Percentiles rank a stretch among this genome's conserved stretches.
Conservation (phyloP, 164 flowering plant species). For the Stephania cephalantha region DNA sequence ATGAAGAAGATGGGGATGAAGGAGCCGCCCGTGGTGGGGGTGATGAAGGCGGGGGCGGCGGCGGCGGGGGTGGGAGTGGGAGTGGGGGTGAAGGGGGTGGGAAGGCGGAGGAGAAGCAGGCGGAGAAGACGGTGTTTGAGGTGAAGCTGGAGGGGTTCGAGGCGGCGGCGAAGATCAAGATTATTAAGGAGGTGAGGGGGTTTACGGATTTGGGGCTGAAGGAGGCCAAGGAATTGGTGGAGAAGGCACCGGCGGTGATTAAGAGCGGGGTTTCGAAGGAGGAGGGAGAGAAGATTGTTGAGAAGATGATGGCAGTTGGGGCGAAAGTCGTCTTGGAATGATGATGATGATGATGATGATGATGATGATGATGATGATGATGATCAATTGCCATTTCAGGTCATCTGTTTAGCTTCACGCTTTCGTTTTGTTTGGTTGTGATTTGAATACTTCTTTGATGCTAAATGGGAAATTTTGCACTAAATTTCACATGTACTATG, state of each 20-base stretch:
- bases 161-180: constrained; percentile 64
- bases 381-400: background rate
- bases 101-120: constrained; percentile 47
- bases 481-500: background rate
- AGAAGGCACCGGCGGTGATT: constrained; percentile 65
- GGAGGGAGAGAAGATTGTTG: constrained; percentile 64
- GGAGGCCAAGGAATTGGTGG: constrained; percentile 85
- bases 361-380: constrained; percentile 16
- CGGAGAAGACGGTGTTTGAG: constrained; percentile 76
- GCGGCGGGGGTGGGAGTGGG: constrained; percentile 37
- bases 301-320: constrained; percentile 77
- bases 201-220: constrained; percentile 79
- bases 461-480: background rate
- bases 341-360: constrained; percentile 4
- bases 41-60: constrained; percentile 67
- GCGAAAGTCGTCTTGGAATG: constrained; percentile 73
- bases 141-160: constrained; percentile 62
- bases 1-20: constrained; percentile 67
- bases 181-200: constrained; percentile 72
- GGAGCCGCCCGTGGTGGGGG: constrained; percentile 53
- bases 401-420: background rate
- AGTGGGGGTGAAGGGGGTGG: constrained; percentile 22
- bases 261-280: constrained; percentile 78
- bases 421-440: background rate
- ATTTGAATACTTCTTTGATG: background rate